Percentiles rank a stretch among this genome's conserved stretches.
Evolutionary conservation across 2,329 filamentous ascomycete species (phyloP).

Genomic region (Trichoderma harzianum): DNA sequence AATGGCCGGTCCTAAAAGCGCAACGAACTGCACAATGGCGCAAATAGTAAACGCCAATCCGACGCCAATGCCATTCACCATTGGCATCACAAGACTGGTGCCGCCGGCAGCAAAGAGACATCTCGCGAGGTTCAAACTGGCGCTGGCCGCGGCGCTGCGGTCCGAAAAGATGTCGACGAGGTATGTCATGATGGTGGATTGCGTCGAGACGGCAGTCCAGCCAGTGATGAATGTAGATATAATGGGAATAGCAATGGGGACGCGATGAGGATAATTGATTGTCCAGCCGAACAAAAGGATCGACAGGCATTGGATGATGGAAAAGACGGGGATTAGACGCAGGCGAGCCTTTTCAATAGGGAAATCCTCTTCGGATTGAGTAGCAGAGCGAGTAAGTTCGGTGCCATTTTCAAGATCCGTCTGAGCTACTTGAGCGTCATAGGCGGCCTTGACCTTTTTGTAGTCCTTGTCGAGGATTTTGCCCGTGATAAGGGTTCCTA

Average conservation of each 20-base stretch:
- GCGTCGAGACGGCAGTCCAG: conserved; percentile 50
- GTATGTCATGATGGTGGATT: conserved; percentile 50
- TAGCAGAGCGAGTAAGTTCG: conserved; percentile 49
- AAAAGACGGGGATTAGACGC: conserved; percentile 47
- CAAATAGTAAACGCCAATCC: conserved; percentile 52
- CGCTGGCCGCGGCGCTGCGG: conserved; percentile 52
- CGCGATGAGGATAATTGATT: conserved; percentile 44
- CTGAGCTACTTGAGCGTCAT: conserved; percentile 32
- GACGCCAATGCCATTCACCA: conserved; percentile 48
- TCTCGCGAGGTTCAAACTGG: conserved; percentile 53
- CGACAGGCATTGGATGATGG: conserved; percentile 49
- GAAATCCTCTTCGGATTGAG: conserved; percentile 46
- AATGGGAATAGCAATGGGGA: conserved; percentile 45
- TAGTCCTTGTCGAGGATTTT: conserved; percentile 65
- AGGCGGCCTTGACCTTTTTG: conserved; percentile 51
- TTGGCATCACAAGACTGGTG: conserved; percentile 49
- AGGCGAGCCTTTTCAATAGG: conserved; percentile 51
- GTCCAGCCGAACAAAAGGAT: conserved; percentile 50
- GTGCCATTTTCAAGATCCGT: conserved; percentile 44
- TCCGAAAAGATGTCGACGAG: conserved; percentile 55
- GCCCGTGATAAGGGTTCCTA: conserved; percentile 47
- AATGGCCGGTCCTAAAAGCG: conserved; percentile 31
- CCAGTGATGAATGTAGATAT: conserved; percentile 47
- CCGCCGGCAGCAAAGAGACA: conserved; percentile 54
- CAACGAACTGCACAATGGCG: conserved; percentile 40